Evolutionary conservation across 768 basidiomycete species (phyloP), one percentile per base, ranked within the genome.

Genomic region (Chalciporus pseudorubinellus): DNA sequence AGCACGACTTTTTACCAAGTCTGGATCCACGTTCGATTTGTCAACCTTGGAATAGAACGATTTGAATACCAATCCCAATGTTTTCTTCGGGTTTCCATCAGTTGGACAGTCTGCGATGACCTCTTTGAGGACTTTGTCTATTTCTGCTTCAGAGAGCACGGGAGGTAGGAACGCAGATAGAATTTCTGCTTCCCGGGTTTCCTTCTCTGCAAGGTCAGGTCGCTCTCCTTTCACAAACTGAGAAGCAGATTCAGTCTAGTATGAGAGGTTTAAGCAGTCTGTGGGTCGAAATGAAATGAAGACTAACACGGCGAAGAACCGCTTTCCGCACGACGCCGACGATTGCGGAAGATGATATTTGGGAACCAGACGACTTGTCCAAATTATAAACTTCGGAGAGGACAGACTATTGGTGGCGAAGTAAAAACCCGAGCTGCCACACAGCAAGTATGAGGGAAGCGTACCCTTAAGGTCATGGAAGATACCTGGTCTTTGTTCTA

Each of bases 351-450:
- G 79, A 70, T n/a, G 76, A 56, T 11, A 83, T 58, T 24, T 72
- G 70, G 39, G 72, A 70, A 22, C 71, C 62, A 22, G 76, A 66
- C 7, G 65, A 63, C 67, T 89, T 89, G 68, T 88, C 87, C 31
- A 81, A 76, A 9, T 79, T 75, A 56, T 88, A 81, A 3, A 89
- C 75, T 51, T 89, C 87, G 10, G 87, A 75, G 16, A 89, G 73
- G 28, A 87, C 76, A 21, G 84, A 83, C 87, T 89, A 54, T 34
- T 36, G 34, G 42, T 39, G 28, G 39, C 20, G 24, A 22, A 16
- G 29, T 53, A 24, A 50, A 44, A 36, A 39, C 20, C 12, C 21
- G 33, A 46, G 50, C n/a, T 18, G 24, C n/a, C 31, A 38, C 19
- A 16, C 26, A 44, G 26, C 20, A 28, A 1, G 56, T 46, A 33